Evolutionary conservation across 768 basidiomycete genomes (phyloP), one percentile per base, ranked within the genome.

Genomic region (Amanita thiersii): DNA sequence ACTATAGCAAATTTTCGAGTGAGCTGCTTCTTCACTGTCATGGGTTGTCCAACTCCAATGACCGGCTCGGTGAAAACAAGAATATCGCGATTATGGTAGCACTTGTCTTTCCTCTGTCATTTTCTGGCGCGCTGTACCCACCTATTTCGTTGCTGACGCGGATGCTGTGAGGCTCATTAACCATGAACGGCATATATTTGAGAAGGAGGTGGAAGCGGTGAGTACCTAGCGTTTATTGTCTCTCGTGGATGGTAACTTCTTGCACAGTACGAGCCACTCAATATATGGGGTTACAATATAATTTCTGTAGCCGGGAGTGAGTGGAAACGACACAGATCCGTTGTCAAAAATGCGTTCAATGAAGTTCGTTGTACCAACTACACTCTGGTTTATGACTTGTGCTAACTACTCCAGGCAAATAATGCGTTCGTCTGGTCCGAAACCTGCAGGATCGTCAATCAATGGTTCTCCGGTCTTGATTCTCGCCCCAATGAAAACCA

Each of bases 371-470:
- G 14, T 29, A 3, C 29, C 29, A 9, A 12, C n/a, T n/a, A n/a
- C n/a, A n/a, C n/a, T n/a, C n/a, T 25, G 17, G 11, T 11, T n/a
- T 7, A 18, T 12, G 11, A n/a, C n/a, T n/a, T n/a, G 8, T 10
- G 3, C 6, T 12, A 8, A 31, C 19, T 30, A 10, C 19, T 6
- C 20, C 41, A 73, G 72, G 60, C 63, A 8, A 70, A 73, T 25
- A 59, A 66, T 40, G 63, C 67, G 4, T 56, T 73, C n/a, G 71
- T 70, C 3, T 75, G 73, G 73, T 51, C 54, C 9, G 70, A 74
- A 47, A 59, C 66, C 0, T 56, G 63, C 5, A 61, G 60, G 23
- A 53, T 69, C 1, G 44, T 63, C 5, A 49, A 64, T 18, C 65
- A 72, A 46, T 71, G 69, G 70, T 64, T 70, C 34, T 50, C 55